Evolutionary conservation across 2,329 filamentous ascomycete genomes (phyloP), one percentile per base, ranked within the genome.

Genomic region (Microsporum audouinii): DNA sequence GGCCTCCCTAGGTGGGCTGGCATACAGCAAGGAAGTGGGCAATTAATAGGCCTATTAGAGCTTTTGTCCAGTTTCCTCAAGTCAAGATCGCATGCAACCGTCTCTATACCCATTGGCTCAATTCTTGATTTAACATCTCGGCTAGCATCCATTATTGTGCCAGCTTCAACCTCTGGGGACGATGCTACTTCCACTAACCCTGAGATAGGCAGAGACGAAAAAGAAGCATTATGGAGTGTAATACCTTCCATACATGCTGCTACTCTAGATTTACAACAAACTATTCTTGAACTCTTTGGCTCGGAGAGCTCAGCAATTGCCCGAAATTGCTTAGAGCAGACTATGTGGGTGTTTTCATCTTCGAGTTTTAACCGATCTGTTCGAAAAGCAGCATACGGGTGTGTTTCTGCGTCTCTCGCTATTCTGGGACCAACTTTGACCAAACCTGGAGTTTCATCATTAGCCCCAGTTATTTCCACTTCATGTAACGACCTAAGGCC

Each of bases 181-280:
- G 76, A 66, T 76, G 84, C n/a, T 82, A 86, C 63, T 78, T 10
- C 59, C 8, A 39, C 85, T 62, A 91, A 91, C 66, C 79, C 85
- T 5, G 86, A 89, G 64, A 83, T 94, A 64, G 81, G 85, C 36
- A 83, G 87, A 63, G 88, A 95, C 57, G 92, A 96, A 73, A 86
- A 87, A 63, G 89, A 95, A 59, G 83, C 86, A 51, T 79, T 96
- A 2, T 91, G 88, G 83, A 77, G 81, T 55, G 78, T 83, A 17
- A 79, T 96, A 8, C 88, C 91, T 3, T 79, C 82, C 7, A 82
- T 96, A 43, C 90, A 96, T 68, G 74, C 85, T 12, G 84, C 87
- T 12, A 82, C 84, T n/a, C 75, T 95, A 60, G 73, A 81, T 27
- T 73, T 95, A 1, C 74, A 89, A 27, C 72, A 78, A 6, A 73